Conservation (phyloP, 441 rosid genomes). For the Adansonia grandidieri region DNA sequence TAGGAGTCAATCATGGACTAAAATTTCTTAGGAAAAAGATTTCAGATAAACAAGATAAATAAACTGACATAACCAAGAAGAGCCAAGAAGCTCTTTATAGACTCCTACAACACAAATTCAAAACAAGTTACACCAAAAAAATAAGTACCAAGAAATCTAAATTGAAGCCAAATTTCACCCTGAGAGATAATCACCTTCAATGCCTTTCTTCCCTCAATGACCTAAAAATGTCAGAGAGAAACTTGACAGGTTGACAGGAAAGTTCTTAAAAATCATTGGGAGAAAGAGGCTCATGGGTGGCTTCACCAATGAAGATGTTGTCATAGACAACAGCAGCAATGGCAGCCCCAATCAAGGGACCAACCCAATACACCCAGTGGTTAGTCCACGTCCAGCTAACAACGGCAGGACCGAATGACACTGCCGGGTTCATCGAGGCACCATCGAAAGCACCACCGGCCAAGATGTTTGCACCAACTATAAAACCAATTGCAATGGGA, state of each 20-base stretch:
- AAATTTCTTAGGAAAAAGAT: not conserved
- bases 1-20: not conserved
- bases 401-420: slow-evolving; percentile 70
- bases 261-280: slow-evolving; percentile 48
- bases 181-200: not conserved
- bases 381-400: slow-evolving; percentile 72
- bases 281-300: slow-evolving; percentile 54
- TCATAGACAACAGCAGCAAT: slow-evolving; percentile 65
- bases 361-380: slow-evolving; percentile 79
- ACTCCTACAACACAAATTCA: slow-evolving; percentile 5
- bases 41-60: not conserved
- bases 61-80: not conserved
- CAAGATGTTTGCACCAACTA: slow-evolving; percentile 72
- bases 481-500: slow-evolving; percentile 63
- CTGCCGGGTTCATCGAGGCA: slow-evolving; percentile 75
- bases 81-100: not conserved
- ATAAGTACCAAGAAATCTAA: slow-evolving; percentile 8
- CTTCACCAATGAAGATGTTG: slow-evolving; percentile 49
- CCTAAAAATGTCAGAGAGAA: slow-evolving; percentile 24
- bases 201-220: slow-evolving; percentile 28
- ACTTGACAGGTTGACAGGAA: not conserved
- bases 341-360: slow-evolving; percentile 65
- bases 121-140: slow-evolving; percentile 9
- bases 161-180: not conserved
- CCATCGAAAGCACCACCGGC: slow-evolving; percentile 73